Conservation (phyloP, 306 rosid genomes). For the Betula pendula region DNA sequence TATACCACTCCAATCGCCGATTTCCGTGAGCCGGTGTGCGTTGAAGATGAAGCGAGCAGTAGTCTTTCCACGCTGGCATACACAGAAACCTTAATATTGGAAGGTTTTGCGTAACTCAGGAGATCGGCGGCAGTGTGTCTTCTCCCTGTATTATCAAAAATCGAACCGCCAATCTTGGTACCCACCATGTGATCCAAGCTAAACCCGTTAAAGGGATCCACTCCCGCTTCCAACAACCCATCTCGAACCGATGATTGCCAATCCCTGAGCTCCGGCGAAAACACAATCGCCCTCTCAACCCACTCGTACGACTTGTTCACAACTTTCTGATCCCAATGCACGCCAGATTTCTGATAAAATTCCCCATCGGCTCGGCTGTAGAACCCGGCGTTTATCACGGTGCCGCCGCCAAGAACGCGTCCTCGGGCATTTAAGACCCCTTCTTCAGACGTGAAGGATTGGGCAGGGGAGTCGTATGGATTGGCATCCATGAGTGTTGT, state of each 20-base stretch:
- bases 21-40: slow-evolving; percentile 15
- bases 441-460: slow-evolving; percentile 74
- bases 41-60: slow-evolving; percentile 43
- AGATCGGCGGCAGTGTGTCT: slow-evolving; percentile 84
- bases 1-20: slow-evolving; percentile 61
- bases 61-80: slow-evolving; percentile 71
- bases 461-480: slow-evolving; percentile 54
- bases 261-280: slow-evolving; percentile 51
- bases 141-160: slow-evolving; percentile 63
- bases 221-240: slow-evolving; percentile 72
- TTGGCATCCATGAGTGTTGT: slow-evolving; percentile 42
- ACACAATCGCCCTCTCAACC: slow-evolving; percentile 79
- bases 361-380: slow-evolving; percentile 75
- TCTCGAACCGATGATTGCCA: slow-evolving; percentile 90
- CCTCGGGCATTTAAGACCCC: slow-evolving; percentile 92
- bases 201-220: slow-evolving; percentile 78
- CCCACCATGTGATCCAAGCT: slow-evolving; percentile 62
- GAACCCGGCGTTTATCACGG: slow-evolving; percentile 91
- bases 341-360: slow-evolving; percentile 44
- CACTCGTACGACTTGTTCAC: slow-evolving; percentile 78
- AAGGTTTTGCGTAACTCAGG: slow-evolving; percentile 38
- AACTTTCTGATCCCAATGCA: slow-evolving; percentile 51
- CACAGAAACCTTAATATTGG: slow-evolving; percentile 52
- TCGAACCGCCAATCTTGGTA: slow-evolving; percentile 88
- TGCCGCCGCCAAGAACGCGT: slow-evolving; percentile 91